These are phyloP conservation scores for Neurospora sp. DNA, from an alignment of 495 filamentous ascomycete species.

Conservation along the genomic window DNA sequence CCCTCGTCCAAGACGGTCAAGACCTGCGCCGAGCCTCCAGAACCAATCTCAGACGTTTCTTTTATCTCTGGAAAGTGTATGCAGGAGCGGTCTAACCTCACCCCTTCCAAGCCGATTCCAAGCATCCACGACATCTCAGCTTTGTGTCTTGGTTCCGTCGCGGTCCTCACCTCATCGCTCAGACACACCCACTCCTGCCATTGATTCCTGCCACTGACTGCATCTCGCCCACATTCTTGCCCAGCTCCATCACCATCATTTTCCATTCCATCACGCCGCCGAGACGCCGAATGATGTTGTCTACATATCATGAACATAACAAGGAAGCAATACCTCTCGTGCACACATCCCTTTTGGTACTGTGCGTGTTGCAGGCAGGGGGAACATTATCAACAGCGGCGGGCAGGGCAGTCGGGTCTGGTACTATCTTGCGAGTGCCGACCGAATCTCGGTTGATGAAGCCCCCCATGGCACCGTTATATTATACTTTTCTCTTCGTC, in stretches of 20 bases:
- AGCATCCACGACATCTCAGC: not conserved
- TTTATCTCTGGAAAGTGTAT: not conserved
- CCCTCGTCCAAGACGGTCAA: not conserved
- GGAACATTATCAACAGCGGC: not conserved
- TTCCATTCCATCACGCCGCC: not conserved
- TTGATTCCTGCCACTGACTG: not conserved
- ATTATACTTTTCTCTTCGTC: not conserved
- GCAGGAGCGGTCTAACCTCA: not conserved
- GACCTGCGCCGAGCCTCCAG: not conserved
- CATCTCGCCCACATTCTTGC: not conserved
- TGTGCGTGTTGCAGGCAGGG: not conserved
- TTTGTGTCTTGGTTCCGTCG: not conserved
- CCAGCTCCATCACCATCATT: not conserved
- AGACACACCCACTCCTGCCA: not conserved
- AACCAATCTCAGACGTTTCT: not conserved
- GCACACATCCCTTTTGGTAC: not conserved
- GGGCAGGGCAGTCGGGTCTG: not conserved
- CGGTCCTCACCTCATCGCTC: not conserved
- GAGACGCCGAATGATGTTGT: not conserved
- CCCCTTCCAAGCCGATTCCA: not conserved
- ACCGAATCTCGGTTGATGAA: not conserved
- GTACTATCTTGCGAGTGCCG: not conserved
- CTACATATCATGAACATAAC: not conserved
- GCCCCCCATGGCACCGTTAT: not conserved
- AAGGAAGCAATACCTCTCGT: not conserved